Base-by-base conservation (phyloP, 805 yeast genomes). In the Pichia heedii region DNA sequence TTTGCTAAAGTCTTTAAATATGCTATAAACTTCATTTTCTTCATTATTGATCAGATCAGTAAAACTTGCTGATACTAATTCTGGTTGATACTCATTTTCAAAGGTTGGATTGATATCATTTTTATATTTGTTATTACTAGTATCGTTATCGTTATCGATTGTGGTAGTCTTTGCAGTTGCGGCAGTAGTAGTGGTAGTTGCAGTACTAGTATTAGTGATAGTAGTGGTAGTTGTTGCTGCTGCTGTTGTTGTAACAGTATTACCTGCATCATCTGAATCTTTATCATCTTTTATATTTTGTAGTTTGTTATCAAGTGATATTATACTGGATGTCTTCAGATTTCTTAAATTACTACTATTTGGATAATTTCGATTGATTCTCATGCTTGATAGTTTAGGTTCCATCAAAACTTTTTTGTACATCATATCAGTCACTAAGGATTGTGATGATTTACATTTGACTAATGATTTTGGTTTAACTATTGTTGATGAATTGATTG, bases 391-490 rank as follows among this genome's bases (percentile, higher is more conserved):
- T 27, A 48, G 42, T 30, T 44, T 45, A 6, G 53, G 50, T n/a
- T 47, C 49, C 8, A 15, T 15, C 15, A 24, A 20, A 20, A 22
- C 34, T 12, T 42, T 32, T 24, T 39, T 43, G 5, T 36, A 36
- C 8, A 26, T 8, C 13, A 46, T 27, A 13, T 40, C 50, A 22
- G 36, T 43, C 10, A 48, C 40, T 22, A 26, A 33, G 15, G 42
- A 32, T 34, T 43, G 43, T 13, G 51, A 44, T 5, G 43, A 26
- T 29, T 48, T 38, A 4, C 47, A 46, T 39, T 50, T 54, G 5
- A 47, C 30, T 12, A 35, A n/a, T 3, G 55, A 36, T 36, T 44
- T 50, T 7, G 65, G 65, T 41, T 56, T 61, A 18, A 60, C 48
- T 39, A 54, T 56, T 5, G 45, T 48, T 10, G 39, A 22, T 10